Percentiles rank a stretch among this genome's conserved stretches.
These are phyloP conservation scores for Ceratobasidium sp. DNA, from an alignment of 1,284 basidiomycete species.

Conservation along the genomic window DNA sequence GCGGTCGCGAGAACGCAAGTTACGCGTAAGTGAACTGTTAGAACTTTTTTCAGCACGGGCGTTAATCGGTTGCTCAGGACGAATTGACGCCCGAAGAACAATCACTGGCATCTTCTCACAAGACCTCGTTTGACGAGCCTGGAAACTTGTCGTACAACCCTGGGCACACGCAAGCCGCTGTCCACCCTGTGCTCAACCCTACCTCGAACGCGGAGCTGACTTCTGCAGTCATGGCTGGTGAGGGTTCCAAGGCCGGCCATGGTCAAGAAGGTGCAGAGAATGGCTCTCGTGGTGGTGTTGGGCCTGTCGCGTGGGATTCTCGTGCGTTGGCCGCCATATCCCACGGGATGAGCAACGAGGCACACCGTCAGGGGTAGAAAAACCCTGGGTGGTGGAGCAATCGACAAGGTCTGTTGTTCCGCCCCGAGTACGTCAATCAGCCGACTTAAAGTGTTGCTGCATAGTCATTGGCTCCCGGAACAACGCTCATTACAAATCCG, in stretches of 20 bases:
- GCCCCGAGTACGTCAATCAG: constrained; percentile 1
- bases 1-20: background rate
- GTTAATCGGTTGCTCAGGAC: constrained; percentile 18
- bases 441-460: background rate
- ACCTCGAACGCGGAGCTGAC: constrained; percentile 19
- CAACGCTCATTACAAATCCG: constrained; percentile 3
- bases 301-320: constrained; percentile 16
- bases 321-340: constrained; percentile 29
- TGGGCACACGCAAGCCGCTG: constrained; percentile 35
- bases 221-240: constrained; percentile 31
- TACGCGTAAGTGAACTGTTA: background rate
- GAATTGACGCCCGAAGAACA: background rate
- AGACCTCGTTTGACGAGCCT: constrained; percentile 29
- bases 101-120: constrained; percentile 8
- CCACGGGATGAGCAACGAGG: constrained; percentile 29
- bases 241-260: constrained; percentile 23
- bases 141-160: constrained; percentile 23
- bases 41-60: background rate
- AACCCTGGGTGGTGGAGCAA: background rate
- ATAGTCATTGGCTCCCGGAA: constrained; percentile 1
- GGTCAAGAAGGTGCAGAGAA: constrained; percentile 11
- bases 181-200: background rate
- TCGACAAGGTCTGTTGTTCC: background rate
- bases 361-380: background rate
- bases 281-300: constrained; percentile 26